Base-by-base conservation (phyloP, 129 eudicot genomes). In the Logfia minima region DNA sequence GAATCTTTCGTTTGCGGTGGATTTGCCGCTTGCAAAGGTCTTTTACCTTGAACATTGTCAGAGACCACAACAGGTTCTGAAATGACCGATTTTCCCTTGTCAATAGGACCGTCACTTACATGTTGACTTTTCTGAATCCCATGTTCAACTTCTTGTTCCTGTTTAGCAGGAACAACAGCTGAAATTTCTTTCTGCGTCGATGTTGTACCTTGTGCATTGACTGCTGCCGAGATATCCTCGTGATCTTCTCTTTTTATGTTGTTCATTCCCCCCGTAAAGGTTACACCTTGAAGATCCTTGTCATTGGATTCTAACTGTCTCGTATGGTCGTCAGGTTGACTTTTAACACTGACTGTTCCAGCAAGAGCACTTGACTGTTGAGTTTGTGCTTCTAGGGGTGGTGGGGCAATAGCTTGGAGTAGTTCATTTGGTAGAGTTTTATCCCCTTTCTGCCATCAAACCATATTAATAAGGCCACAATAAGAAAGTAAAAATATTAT, bases 361-460 rank as follows among this genome's bases (percentile, higher is more conserved):
- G 83, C 62, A 79, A 89, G 88, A 59, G 81, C 81, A 56, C 66
- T 62, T 65, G 66, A 68, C 73, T 84, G 93, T 60, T 83, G 88
- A 37, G 71, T 51, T 85, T 90, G 96, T 45, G 83, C 68, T 71
- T 94, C 99, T 6, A 91, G 90, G 18, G 97, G 92, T 19, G 99
- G 99, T 23, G 99, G 99, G 7, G 79, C 69, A 67, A 94, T 91
- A 60, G 96, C 88, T 67, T 88, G 92, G 35, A 94, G 90, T 73
- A 94, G 82, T 75, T 91, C 97, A 45, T 81, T 88, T 14, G 99
- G 99, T 77, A 94, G 86, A 76, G 90, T 87, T 78, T 81, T 87
- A 68, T 94, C 97, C 77, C 97, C 97, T 89, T 94, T 91, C 97
- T 91, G 89, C 43, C 66, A 85, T 80, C 43, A 71, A 79, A 37